A percentile compares a stretch with the other conserved stretches of the same genome.
phyloP scores from a whole-genome alignment of 371 early-diverging fungal species.

The Thermomucor indicae-seudaticae region DNA sequence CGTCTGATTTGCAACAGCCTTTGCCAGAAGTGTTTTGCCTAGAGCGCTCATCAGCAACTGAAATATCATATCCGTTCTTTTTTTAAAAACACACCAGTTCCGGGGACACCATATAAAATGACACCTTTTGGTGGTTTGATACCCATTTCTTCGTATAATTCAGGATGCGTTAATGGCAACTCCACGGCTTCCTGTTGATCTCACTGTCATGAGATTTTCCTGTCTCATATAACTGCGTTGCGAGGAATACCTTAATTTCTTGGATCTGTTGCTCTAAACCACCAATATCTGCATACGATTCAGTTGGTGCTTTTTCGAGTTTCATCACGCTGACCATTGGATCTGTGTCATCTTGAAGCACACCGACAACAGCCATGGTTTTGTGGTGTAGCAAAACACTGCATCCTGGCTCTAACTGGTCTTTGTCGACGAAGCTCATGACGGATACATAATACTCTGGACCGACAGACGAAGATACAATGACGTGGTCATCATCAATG shows the following conservation, averaged over 20 bases:
- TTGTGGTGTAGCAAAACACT: constrained; percentile 98
- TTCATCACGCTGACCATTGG: constrained; percentile 99
- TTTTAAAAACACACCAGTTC: constrained; percentile 70
- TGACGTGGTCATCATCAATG: constrained; percentile 99
- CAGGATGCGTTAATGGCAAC: constrained; percentile 99
- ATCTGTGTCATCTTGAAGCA: constrained; percentile 96
- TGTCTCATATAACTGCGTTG: neutral
- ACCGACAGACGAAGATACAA: constrained; percentile 94
- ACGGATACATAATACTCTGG: constrained; percentile 99
- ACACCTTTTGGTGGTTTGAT: constrained; percentile 99
- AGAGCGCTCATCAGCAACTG: neutral
- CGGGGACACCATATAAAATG: constrained; percentile 98
- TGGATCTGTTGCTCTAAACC: constrained; percentile 99
- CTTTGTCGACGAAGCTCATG: constrained; percentile 99
- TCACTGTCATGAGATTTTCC: neutral
- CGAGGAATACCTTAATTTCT: constrained; percentile 87
- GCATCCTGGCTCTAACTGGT: constrained; percentile 98
- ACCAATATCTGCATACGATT: constrained; percentile 99
- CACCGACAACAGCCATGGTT: constrained; percentile 94
- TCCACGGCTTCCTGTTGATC: constrained; percentile 90
- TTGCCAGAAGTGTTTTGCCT: constrained; percentile 98
- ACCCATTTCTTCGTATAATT: constrained; percentile 99
- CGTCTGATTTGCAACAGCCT: constrained; percentile 99
- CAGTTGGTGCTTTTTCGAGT: constrained; percentile 99
- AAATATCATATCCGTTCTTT: neutral